Evolutionary conservation across 129 eudicot species (phyloP), one percentile per base, ranked within the genome.

Genomic region (Cynara cardunculus): DNA sequence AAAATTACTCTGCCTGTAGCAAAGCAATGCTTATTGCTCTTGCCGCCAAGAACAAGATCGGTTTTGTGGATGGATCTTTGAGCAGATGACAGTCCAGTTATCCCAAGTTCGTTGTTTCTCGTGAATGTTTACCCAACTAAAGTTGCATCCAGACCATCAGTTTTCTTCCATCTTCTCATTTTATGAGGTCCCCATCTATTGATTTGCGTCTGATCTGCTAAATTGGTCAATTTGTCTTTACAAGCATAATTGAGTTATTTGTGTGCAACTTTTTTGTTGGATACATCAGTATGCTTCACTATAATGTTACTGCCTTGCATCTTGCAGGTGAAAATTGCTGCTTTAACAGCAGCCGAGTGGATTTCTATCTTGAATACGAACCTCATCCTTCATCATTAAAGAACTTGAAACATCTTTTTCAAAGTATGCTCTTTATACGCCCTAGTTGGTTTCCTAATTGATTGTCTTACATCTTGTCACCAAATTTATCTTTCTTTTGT

Each of bases 341-440:
- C 87, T 89, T 92, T 70, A 96, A 96, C 74, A 82, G 76, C 86
- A 89, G 92, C n/a, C 89, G 97, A 53, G 88, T 95, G 32, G 93
- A 89, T 64, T 89, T 73, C 85, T 95, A 89, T 86, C 97, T 95
- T 64, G 93, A 88, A 71, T 89, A 84, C 69, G 97, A 90, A 84
- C 99, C 99, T 76, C 99, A 95, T 75, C 97, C 99, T 27, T 74
- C 99, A 76, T 95, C 99, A 3, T 44, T 89, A 39, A 95, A 90
- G 88, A 95, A 95, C 84, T 76, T 96, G 84, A 88, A 87, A 32
- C 98, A 96, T 86, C 97, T 96, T 41, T 96, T 96, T 73, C 99
- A 96, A 83, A 96, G 99, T 96, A 87, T 7, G 89, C 34, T 75
- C 74, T 75, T 44, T 41, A 4, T 68, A 56, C 41, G 1, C 18